A percentile compares a stretch with the other conserved stretches of the same genome.
Evolutionary conservation across 2,329 filamentous ascomycete species (phyloP).

Genomic region (Ceratocystis smalleyi): DNA sequence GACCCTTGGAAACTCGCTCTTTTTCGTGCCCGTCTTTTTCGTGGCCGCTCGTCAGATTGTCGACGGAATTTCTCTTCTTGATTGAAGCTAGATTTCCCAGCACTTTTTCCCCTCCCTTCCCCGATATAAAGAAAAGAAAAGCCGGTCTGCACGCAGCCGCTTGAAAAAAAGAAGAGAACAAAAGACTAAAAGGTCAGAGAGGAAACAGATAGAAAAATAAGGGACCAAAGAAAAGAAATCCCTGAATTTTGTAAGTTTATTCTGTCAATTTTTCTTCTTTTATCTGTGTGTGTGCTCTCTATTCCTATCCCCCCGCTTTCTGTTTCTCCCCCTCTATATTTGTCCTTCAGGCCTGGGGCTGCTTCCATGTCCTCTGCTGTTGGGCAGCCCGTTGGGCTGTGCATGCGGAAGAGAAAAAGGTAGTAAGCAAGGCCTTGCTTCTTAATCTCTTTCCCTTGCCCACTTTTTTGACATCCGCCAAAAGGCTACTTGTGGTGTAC

Average conservation of each 20-base stretch:
- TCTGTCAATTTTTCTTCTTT: neutral
- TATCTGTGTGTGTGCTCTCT: neutral
- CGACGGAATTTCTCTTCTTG: conserved; percentile 11
- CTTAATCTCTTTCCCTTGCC: neutral
- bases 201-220: neutral
- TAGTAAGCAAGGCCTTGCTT: conserved; percentile 4
- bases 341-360: neutral
- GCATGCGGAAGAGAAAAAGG: neutral
- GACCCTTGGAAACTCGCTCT: neutral
- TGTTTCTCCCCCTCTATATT: neutral
- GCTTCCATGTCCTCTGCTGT: neutral
- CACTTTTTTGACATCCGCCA: neutral
- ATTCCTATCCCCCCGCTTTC: no score
- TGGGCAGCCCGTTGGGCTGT: neutral
- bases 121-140: neutral
- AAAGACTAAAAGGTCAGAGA: no score
- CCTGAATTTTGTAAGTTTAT: neutral
- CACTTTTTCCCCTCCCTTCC: neutral
- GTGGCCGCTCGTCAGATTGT: neutral
- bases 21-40: no score
- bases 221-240: neutral
- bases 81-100: conserved; percentile 9
- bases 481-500: neutral
- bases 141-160: neutral
- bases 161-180: neutral